Percentiles rank a stretch among this genome's conserved stretches.
These are phyloP conservation scores for Candida schatavii DNA, from an alignment of 805 yeast genomes.

Conservation along the genomic window DNA sequence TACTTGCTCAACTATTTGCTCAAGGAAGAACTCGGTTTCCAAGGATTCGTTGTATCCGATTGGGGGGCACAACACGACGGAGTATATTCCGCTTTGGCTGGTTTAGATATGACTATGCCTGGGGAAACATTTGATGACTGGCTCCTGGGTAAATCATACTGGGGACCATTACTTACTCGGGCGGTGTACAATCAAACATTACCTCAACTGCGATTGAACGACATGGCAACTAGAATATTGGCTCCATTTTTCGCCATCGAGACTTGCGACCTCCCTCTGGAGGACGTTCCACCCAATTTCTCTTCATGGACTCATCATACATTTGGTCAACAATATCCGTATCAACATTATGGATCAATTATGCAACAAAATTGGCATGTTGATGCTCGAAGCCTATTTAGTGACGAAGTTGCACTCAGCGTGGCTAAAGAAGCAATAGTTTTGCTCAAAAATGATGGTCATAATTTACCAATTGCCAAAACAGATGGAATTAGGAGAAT, in stretches of 20 bases:
- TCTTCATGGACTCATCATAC: constrained; percentile 59
- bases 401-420: constrained; percentile 47
- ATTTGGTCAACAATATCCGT: constrained; percentile 52
- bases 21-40: constrained; percentile 62
- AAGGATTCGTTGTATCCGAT: constrained; percentile 65
- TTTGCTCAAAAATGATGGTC: constrained; percentile 51
- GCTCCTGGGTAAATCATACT: constrained; percentile 51
- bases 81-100: constrained; percentile 53
- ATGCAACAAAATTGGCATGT: constrained; percentile 52
- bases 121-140: constrained; percentile 53
- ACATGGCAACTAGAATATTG: constrained; percentile 59
- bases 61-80: constrained; percentile 68
- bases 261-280: constrained; percentile 27
- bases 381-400: constrained; percentile 49
- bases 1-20: constrained; percentile 51
- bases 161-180: constrained; percentile 57
- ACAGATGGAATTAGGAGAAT: constrained; percentile 41
- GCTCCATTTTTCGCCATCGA: constrained; percentile 54
- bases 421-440: constrained; percentile 59
- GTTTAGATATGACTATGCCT: constrained; percentile 68
- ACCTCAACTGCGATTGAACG: constrained; percentile 51
- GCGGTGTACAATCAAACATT: constrained; percentile 56
- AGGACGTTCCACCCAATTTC: constrained; percentile 46
- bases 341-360: constrained; percentile 53
- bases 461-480: constrained; percentile 48